Evolutionary conservation across 805 yeast species (phyloP).

Genomic region (Teunomyces barrocoloradensis): DNA sequence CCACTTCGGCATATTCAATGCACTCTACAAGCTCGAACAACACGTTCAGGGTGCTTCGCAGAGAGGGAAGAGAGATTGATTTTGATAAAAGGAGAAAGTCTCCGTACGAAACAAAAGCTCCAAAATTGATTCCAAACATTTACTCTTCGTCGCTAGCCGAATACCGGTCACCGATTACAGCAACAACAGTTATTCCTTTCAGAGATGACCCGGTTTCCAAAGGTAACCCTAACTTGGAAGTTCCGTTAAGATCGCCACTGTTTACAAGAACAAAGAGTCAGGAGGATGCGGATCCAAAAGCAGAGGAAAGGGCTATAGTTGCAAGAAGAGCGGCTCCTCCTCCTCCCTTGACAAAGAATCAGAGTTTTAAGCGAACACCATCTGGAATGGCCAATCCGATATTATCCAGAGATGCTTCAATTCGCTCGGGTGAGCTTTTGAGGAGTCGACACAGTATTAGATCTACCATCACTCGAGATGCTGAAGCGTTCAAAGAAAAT

Average conservation of each 20-base stretch:
- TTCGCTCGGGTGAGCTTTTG: slow-evolving; percentile 4
- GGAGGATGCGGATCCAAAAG: slow-evolving; percentile 10
- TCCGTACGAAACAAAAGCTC: slow-evolving; percentile 55
- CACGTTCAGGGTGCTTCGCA: slow-evolving; percentile 66
- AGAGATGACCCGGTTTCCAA: slow-evolving; percentile 18
- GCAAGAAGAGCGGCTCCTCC: slow-evolving; percentile 74
- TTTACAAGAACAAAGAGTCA: not conserved
- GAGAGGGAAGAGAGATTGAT: slow-evolving; percentile 70
- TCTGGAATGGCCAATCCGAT: slow-evolving; percentile 4
- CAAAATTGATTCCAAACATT: slow-evolving; percentile 34
- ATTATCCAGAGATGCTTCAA: slow-evolving; percentile 1
- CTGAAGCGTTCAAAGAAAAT: slow-evolving; percentile 66
- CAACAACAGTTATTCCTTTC: slow-evolving; percentile 30
- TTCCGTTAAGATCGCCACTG: not conserved
- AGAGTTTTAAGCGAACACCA: slow-evolving; percentile 10
- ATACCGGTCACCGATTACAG: slow-evolving; percentile 32
- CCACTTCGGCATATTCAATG: not conserved
- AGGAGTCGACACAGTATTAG: slow-evolving; percentile 3
- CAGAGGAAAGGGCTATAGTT: slow-evolving; percentile 37
- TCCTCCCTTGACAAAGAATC: slow-evolving; percentile 45
- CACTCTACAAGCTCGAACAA: slow-evolving; percentile 15
- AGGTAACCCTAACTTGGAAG: not conserved
- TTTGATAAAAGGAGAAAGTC: slow-evolving; percentile 77
- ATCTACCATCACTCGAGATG: slow-evolving; percentile 9
- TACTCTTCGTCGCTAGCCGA: slow-evolving; percentile 34